Conservation (phyloP, 805 yeast genomes). For the Yarrowia sp. region DNA sequence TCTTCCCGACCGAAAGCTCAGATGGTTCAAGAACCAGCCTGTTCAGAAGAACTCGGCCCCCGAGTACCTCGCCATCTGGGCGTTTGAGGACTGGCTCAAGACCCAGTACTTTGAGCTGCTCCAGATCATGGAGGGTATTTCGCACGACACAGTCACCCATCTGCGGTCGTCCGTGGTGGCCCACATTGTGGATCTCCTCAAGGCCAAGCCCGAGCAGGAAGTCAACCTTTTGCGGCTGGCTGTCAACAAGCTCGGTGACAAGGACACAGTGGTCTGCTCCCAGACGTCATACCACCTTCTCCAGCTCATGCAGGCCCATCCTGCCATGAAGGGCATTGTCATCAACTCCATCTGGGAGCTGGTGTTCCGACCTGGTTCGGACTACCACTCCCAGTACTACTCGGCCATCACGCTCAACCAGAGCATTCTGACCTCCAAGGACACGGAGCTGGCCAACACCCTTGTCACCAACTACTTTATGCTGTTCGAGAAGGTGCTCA, state of each 20-base stretch:
- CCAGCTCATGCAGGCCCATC: slow-evolving; percentile 87
- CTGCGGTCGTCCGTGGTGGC: slow-evolving; percentile 79
- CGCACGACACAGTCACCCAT: slow-evolving; percentile 91
- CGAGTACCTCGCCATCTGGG: slow-evolving; percentile 71
- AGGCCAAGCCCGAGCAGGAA: slow-evolving; percentile 95
- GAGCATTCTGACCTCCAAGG: slow-evolving; percentile 81
- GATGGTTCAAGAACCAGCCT: slow-evolving; percentile 79
- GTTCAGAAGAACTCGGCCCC: slow-evolving; percentile 56
- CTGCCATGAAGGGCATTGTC: slow-evolving; percentile 89
- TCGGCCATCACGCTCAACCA: slow-evolving; percentile 89
- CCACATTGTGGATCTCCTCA: slow-evolving; percentile 79
- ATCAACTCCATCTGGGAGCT: slow-evolving; percentile 82
- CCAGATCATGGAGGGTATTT: slow-evolving; percentile 73
- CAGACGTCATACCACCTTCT: slow-evolving; percentile 82
- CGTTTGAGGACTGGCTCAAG: slow-evolving; percentile 90
- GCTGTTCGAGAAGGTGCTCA: slow-evolving; percentile 80
- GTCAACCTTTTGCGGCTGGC: slow-evolving; percentile 86
- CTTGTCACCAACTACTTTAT: slow-evolving; percentile 85
- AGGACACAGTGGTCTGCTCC: slow-evolving; percentile 87
- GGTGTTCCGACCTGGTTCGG: slow-evolving; percentile 71
- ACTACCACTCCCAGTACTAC: slow-evolving; percentile 87
- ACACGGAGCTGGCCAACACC: slow-evolving; percentile 80
- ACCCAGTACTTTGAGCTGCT: slow-evolving; percentile 75
- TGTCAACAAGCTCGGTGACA: slow-evolving; percentile 93
- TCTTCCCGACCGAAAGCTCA: slow-evolving; percentile 80